Conservation (phyloP, 1,139 yeast species). For the Casaregolazyma lundiana region DNA sequence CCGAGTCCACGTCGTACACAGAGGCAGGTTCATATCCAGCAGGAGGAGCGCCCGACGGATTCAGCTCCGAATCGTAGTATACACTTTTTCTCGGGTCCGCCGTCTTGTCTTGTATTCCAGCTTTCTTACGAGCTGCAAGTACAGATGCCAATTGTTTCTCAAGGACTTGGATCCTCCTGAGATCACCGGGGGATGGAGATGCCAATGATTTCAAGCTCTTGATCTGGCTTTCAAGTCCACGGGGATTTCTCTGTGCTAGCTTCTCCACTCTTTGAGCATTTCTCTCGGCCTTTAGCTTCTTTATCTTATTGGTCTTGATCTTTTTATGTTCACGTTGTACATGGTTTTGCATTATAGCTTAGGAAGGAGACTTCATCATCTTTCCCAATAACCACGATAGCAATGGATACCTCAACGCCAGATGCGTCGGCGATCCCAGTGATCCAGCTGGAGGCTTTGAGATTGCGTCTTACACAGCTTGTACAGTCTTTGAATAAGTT, state of each 20-base stretch:
- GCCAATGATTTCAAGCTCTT: constrained; percentile 17
- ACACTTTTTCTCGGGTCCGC: constrained; percentile 22
- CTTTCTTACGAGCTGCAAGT: constrained; percentile 22
- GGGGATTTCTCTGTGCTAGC: constrained; percentile 21
- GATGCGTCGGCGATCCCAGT: constrained; percentile 47
- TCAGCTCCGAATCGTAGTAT: constrained; percentile 28
- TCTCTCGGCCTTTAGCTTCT: constrained; percentile 27
- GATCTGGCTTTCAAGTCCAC: constrained; percentile 21
- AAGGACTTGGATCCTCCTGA: constrained; percentile 20
- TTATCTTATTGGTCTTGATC: constrained; percentile 29
- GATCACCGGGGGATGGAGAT: constrained; percentile 16
- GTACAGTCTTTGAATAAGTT: constrained; percentile 34
- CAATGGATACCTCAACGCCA: constrained; percentile 14
- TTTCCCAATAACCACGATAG: neutral
- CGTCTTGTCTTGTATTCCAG: constrained; percentile 19
- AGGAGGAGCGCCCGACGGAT: constrained; percentile 29
- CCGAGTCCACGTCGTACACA: constrained; percentile 20
- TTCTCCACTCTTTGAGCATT: constrained; percentile 20
- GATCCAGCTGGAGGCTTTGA: constrained; percentile 54
- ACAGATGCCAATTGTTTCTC: constrained; percentile 21
- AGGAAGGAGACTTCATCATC: neutral
- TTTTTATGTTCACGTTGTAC: constrained; percentile 26
- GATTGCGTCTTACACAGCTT: constrained; percentile 54
- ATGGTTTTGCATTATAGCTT: constrained; percentile 14
- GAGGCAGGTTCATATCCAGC: constrained; percentile 21